A percentile compares a stretch with the other conserved stretches of the same genome.
Conservation (phyloP, 2,329 filamentous ascomycete genomes). For the Aspergillus fumigatus region DNA sequence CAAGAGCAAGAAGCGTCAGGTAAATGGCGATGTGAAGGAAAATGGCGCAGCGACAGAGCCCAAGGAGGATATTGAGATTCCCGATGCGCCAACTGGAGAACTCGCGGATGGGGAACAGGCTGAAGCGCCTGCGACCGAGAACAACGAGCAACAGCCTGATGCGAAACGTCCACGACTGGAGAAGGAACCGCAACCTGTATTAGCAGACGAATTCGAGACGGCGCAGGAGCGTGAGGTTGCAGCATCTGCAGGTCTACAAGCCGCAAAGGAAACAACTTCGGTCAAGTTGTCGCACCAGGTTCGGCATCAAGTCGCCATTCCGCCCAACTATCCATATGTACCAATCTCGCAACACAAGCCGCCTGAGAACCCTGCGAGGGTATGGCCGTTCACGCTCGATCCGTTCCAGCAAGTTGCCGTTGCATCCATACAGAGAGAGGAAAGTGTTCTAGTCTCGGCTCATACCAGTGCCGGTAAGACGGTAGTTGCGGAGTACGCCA, state of each 20-base stretch:
- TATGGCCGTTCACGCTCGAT: conserved; percentile 86
- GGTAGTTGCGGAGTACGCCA: conserved; percentile 95
- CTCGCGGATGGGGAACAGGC: conserved; percentile 12
- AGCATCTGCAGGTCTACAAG: conserved; percentile 65
- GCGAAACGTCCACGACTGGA: conserved; percentile 49
- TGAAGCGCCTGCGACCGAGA: conserved; percentile 15
- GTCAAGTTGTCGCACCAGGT: conserved; percentile 94
- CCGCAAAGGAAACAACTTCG: conserved; percentile 55
- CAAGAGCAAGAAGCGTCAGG: conserved; percentile 79
- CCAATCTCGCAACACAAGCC: conserved; percentile 92
- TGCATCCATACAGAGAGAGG: conserved; percentile 88
- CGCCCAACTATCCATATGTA: conserved; percentile 88
- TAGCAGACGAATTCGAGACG: conserved; percentile 92
- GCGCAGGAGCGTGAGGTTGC: conserved; percentile 89
- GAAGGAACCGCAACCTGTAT: conserved; percentile 68
- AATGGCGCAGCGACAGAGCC: conserved; percentile 29
- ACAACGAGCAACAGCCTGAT: conserved; percentile 38
- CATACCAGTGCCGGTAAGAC: conserved; percentile 98
- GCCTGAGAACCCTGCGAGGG: conserved; percentile 78
- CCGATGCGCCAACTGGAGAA: conserved; percentile 17
- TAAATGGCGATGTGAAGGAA: conserved; percentile 70
- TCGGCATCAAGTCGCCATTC: conserved; percentile 93
- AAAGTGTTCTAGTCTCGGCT: conserved; percentile 94
- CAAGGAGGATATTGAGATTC: conserved; percentile 19
- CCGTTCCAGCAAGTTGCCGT: conserved; percentile 96